Evolutionary conservation across 805 yeast species (phyloP).

Genomic region (Lipomyces chichibuensis): DNA sequence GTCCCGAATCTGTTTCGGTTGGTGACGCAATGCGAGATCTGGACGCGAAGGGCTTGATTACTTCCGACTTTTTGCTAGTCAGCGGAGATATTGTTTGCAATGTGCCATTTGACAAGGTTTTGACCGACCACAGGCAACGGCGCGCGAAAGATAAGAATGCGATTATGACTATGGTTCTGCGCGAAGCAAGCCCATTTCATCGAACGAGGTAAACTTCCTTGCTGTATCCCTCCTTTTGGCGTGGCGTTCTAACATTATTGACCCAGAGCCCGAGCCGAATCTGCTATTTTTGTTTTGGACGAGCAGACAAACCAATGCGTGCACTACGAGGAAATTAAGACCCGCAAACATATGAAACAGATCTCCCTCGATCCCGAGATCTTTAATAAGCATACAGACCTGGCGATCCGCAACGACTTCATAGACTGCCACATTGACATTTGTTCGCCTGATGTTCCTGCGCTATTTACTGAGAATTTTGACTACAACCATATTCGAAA

Average conservation of each 20-base stretch:
- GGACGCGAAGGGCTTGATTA: constrained; percentile 85
- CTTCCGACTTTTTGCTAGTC: constrained; percentile 85
- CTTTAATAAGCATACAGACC: constrained; percentile 72
- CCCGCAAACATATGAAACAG: constrained; percentile 49
- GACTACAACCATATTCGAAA: constrained; percentile 85
- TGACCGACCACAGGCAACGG: constrained; percentile 72
- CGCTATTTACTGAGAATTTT: constrained; percentile 92
- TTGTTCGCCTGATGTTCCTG: constrained; percentile 92
- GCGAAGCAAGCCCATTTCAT: constrained; percentile 82
- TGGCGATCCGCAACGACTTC: constrained; percentile 83
- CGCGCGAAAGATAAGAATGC: constrained; percentile 81
- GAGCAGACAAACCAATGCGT: constrained; percentile 73
- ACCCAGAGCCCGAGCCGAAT: constrained; percentile 67
- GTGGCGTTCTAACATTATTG: not conserved
- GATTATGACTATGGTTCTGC: constrained; percentile 89
- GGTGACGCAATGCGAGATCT: constrained; percentile 98
- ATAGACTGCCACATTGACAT: constrained; percentile 97
- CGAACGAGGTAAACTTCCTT: constrained; percentile 53
- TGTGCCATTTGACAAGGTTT: constrained; percentile 72
- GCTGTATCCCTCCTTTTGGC: not conserved
- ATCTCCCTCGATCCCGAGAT: constrained; percentile 82
- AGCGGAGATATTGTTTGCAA: constrained; percentile 97
- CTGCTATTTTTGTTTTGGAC: constrained; percentile 84
- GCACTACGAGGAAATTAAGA: constrained; percentile 73
- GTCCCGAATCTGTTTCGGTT: constrained; percentile 85